A percentile compares a stretch with the other conserved stretches of the same genome.
Conservation (phyloP, 2,329 filamentous ascomycete species). For the Shiraia sp. region DNA sequence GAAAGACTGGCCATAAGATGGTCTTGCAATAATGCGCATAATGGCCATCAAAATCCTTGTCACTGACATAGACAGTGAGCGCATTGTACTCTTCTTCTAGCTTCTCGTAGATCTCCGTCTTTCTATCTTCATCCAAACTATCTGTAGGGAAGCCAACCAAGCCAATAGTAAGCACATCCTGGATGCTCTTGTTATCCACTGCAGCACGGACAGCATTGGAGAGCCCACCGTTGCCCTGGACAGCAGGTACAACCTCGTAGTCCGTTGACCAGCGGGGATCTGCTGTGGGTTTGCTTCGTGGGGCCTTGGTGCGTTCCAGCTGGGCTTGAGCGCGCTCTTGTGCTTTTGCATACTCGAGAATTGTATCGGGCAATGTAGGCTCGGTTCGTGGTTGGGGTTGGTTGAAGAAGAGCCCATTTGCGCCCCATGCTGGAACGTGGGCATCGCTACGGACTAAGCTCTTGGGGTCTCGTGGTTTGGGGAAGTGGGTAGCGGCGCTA, state of each 20-base stretch:
- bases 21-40: slow-evolving; percentile 97
- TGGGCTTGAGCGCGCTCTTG: slow-evolving; percentile 42
- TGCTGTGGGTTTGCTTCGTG: slow-evolving; percentile 33
- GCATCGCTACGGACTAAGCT: slow-evolving; percentile 72
- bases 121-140: slow-evolving; percentile 74
- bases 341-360: slow-evolving; percentile 68
- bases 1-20: slow-evolving; percentile 96
- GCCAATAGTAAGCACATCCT: slow-evolving; percentile 86
- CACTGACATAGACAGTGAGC: slow-evolving; percentile 80
- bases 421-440: slow-evolving; percentile 76
- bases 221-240: slow-evolving; percentile 91
- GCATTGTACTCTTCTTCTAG: slow-evolving; percentile 82
- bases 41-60: slow-evolving; percentile 92
- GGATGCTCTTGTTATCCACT: slow-evolving; percentile 67
- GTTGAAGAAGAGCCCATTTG: slow-evolving; percentile 63
- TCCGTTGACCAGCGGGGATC: slow-evolving; percentile 65
- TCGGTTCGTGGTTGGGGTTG: slow-evolving; percentile 78
- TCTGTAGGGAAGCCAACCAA: slow-evolving; percentile 95
- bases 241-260: slow-evolving; percentile 82
- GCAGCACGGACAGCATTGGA: slow-evolving; percentile 85
- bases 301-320: slow-evolving; percentile 25
- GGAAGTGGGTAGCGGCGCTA: slow-evolving; percentile 59
- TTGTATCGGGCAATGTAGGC: slow-evolving; percentile 73
- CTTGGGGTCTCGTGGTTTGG: slow-evolving; percentile 51
- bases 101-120: slow-evolving; percentile 79